Base-by-base conservation (phyloP, 306 rosid species). In the Cucurbita moschata region DNA sequence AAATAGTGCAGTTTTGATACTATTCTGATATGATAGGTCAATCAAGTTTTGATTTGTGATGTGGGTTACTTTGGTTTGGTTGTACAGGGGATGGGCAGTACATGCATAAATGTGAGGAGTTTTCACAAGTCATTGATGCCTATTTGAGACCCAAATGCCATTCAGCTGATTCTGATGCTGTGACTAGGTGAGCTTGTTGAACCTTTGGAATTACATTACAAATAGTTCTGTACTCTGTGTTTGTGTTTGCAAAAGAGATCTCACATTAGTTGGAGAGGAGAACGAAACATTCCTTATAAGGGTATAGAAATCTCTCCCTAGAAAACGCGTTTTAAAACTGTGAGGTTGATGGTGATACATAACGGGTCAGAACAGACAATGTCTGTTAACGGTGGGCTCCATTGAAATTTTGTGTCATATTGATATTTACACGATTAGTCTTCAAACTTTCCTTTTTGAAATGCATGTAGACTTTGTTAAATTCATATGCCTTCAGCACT, bases 121-220 rank as follows among this genome's bases (percentile, higher is more conserved):
- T 81, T 77, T 55, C 80, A 81, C 82, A 77, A 81, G 96, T 91
- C 64, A 83, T 91, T 43, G 68, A 87, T 75, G 97, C 97, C 77
- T 91, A 82, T 83, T 66, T 84, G 81, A 85, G 81, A 79, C 97
- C 97, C 73, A 91, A 83, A 79, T 87, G 92, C 77, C 97, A 88
- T 80, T 42, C 74, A 2, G 88, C 89, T 47, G 90, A 87, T 86
- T 91, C 97, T 73, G 87, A 84, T 77, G 70, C 78, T 39, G 87
- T 91, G 63, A 76, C 55, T 42, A 80, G 85, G 96, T 88, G 79
- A 71, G 55, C 53, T n/a, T 59, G 71, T 79, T 81, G 79, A 35
- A 71, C 60, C 47, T 14, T n/a, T 64, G 37, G 40, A 67, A 67
- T 21, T 11, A 67, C 4, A 21, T 44, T 67, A 44, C n/a, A 46